Conservation (phyloP, 2,329 filamentous ascomycete species). For the Microcyclosporella mali region DNA sequence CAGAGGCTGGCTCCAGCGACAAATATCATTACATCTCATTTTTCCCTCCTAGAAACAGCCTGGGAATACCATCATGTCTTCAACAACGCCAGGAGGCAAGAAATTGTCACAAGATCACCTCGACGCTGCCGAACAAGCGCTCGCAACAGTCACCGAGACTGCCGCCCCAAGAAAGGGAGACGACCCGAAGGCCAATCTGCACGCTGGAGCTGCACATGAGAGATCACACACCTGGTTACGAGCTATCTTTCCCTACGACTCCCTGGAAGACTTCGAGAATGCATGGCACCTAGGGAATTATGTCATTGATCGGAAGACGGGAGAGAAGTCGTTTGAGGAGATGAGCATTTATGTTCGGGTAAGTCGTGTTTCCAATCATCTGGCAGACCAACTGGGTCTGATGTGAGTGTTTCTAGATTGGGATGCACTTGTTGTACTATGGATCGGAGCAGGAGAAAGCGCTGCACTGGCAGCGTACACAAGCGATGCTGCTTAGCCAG, state of each 20-base stretch:
- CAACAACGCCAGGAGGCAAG: not conserved
- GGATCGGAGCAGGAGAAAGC: conserved; percentile 35
- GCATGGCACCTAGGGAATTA: conserved; percentile 40
- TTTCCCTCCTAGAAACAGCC: too few relatives aligned
- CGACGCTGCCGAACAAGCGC: conserved; percentile 20
- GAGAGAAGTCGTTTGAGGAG: conserved; percentile 37
- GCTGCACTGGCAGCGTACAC: conserved; percentile 33
- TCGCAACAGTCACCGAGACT: conserved; percentile 22
- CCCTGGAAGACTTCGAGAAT: conserved; percentile 31
- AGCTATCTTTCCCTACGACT: conserved; percentile 21
- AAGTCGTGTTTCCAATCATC: not conserved
- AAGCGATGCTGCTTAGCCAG: conserved; percentile 33
- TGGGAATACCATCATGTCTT: not conserved
- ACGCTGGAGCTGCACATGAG: conserved; percentile 20
- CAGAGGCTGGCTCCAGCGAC: too few relatives aligned
- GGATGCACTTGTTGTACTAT: conserved; percentile 42
- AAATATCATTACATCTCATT: too few relatives aligned
- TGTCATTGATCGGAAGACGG: conserved; percentile 37
- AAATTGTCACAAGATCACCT: conserved; percentile 18
- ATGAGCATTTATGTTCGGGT: conserved; percentile 40
- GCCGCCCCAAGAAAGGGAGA: conserved; percentile 14
- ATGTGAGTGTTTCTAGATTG: conserved; percentile 19
- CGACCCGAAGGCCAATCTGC: conserved; percentile 25
- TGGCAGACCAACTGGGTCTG: not conserved
- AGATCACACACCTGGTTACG: conserved; percentile 20